These are phyloP conservation scores for Solanum ahanhuiri DNA, from an alignment of 257 asterid genomes.

Conservation along the genomic window DNA sequence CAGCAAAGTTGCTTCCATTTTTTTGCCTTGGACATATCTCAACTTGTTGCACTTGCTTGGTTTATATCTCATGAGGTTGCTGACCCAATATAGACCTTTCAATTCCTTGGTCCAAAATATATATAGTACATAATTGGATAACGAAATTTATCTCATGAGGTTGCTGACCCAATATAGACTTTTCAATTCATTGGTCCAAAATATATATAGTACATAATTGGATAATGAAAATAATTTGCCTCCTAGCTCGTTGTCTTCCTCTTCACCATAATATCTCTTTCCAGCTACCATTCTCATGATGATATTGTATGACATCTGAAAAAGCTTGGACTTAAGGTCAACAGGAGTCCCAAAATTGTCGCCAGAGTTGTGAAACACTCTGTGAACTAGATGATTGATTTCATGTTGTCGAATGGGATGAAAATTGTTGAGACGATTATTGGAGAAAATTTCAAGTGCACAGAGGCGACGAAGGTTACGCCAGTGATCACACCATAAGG, in stretches of 20 bases:
- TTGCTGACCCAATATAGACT: no score
- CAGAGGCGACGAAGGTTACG: constrained; percentile 43
- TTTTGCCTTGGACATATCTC: no score
- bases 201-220: no score
- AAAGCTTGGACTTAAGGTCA: constrained; percentile 15
- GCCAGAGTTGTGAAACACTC: neutral
- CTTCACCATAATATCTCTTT: constrained; percentile 37
- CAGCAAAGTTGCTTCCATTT: no score
- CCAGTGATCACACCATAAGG: constrained; percentile 50
- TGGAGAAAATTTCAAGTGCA: constrained; percentile 30
- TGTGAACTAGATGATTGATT: constrained; percentile 5
- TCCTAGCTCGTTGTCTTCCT: constrained; percentile 14
- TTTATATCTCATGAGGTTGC: no score
- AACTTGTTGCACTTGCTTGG: no score
- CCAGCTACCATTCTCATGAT: constrained; percentile 63
- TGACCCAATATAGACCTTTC: no score
- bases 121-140: no score
- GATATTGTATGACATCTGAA: constrained; percentile 28
- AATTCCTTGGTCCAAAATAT: no score
- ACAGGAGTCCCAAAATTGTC: constrained; percentile 13
- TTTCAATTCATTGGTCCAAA: no score
- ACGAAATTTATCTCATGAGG: no score
- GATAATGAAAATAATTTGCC: constrained; percentile 17
- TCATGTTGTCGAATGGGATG: constrained; percentile 27
- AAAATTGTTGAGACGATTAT: constrained; percentile 33